These are phyloP conservation scores for Geranomyces variabilis DNA, from an alignment of 192 early-diverging fungal species.

Conservation along the genomic window DNA sequence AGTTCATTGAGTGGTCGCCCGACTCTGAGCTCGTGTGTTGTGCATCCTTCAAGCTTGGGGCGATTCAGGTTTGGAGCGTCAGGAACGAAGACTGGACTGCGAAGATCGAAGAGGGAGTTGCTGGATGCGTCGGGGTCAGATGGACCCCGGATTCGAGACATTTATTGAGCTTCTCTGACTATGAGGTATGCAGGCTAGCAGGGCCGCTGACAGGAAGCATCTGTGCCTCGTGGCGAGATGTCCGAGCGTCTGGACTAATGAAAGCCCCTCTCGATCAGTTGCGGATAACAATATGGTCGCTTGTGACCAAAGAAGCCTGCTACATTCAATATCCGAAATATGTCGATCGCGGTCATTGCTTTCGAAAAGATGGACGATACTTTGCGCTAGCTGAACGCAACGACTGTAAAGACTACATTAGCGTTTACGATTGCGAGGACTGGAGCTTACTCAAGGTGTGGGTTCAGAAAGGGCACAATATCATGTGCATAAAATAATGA, in stretches of 20 bases:
- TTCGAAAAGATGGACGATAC: slow-evolving; percentile 67
- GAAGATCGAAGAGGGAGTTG: slow-evolving; percentile 56
- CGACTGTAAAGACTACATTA: slow-evolving; percentile 67
- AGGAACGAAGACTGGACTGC: slow-evolving; percentile 60
- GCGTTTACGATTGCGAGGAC: slow-evolving; percentile 67
- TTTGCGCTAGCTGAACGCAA: slow-evolving; percentile 61
- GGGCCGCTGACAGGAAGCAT: too few species aligned
- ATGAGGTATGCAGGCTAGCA: slow-evolving; percentile 41
- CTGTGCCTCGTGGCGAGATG: too few species aligned
- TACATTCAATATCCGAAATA: slow-evolving; percentile 76
- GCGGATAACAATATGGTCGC: slow-evolving; percentile 70
- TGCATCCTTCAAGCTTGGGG: slow-evolving; percentile 49
- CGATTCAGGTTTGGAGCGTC: slow-evolving; percentile 62
- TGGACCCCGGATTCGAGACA: slow-evolving; percentile 59
- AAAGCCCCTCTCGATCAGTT: slow-evolving; percentile 42
- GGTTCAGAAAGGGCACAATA: too few species aligned
- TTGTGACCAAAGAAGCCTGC: slow-evolving; percentile 53
- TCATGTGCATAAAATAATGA: too few species aligned
- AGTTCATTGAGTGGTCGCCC: slow-evolving; percentile 67
- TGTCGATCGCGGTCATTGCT: slow-evolving; percentile 57
- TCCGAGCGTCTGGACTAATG: not conserved
- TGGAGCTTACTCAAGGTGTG: slow-evolving; percentile 59
- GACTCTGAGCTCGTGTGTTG: slow-evolving; percentile 64
- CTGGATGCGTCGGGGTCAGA: slow-evolving; percentile 47
- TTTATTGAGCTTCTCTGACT: slow-evolving; percentile 55